Conservation (phyloP, 306 rosid genomes). For the Morella rubra region DNA sequence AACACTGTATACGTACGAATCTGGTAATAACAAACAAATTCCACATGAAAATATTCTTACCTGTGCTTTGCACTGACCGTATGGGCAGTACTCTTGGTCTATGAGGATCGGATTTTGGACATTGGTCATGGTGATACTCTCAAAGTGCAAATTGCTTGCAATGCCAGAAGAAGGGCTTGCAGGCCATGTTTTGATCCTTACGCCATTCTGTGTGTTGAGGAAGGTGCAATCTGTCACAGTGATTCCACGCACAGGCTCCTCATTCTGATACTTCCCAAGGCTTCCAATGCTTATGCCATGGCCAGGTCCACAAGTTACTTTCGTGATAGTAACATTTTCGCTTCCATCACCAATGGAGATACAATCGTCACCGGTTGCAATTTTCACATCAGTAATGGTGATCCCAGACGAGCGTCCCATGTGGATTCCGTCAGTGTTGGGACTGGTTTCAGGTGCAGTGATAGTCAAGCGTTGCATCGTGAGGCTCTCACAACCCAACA, state of each 20-base stretch:
- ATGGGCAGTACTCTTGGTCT: conserved; percentile 62
- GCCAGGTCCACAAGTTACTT: conserved; percentile 49
- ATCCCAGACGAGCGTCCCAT: conserved; percentile 43
- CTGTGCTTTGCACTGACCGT: conserved; percentile 33
- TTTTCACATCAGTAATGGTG: conserved; percentile 24
- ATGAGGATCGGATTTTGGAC: conserved; percentile 39
- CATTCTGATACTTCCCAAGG: conserved; percentile 32
- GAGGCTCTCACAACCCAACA: conserved; percentile 28
- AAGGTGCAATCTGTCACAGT: conserved; percentile 30
- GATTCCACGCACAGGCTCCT: conserved; percentile 28
- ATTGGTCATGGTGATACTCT: conserved; percentile 35
- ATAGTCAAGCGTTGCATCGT: conserved; percentile 28
- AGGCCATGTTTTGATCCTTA: conserved; percentile 57
- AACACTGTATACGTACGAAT: not conserved
- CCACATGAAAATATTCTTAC: conserved; percentile 10
- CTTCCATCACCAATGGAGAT: conserved; percentile 54
- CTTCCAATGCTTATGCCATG: conserved; percentile 52
- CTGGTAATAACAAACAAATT: not conserved
- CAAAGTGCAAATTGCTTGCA: conserved; percentile 28
- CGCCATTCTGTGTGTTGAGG: conserved; percentile 33
- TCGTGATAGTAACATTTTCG: conserved; percentile 5
- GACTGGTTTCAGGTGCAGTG: conserved; percentile 31
- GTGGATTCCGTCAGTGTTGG: conserved; percentile 55
- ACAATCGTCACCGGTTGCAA: conserved; percentile 54
- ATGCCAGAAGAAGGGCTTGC: not conserved